Evolutionary conservation across 352 stramenopile species (phyloP), one percentile per base, ranked within the genome.

Genomic region (Albugo candida): DNA sequence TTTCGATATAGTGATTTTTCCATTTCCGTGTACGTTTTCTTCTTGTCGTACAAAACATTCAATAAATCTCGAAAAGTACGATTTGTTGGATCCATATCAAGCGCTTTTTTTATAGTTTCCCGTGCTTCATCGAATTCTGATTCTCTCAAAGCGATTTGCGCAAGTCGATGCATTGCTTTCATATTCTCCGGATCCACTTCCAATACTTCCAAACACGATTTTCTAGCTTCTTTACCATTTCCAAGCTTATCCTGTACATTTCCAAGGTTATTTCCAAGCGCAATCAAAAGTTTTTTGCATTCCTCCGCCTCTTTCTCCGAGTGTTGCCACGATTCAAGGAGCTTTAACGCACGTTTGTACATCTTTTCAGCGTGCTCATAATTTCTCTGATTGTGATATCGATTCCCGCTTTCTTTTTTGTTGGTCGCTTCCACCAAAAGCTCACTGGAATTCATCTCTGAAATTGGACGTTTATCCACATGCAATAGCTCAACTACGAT

Each of bases 351-450:
- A 36, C 68, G 64, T 57, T 88, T 88, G 65, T 88, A 88, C 21
- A 84, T 58, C 54, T 84, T 83, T 34, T 70, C 72, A 1, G 76
- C 76, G 51, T 85, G 74, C 41, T 84, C 70, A 50, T 83, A 84
- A 54, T 88, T 85, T n/a, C 77, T 68, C 46, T 83, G 67, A 41
- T 70, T 66, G 57, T 75, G 85, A 51, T 79, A 88, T 20, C 72
- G 65, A 54, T 88, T 88, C 37, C 76, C 76, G 45, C 68, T 84
- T 48, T 81, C 69, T 51, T 88, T 88, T 56, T 88, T 88, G 59
- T 84, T 80, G 36, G 59, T 71, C 16, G 76, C 76, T 45, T 88
- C 76, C 0, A 65, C 57, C 18, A 88, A 65, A 11, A 88, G 64
- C 58, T 88, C 72, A 14, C 61, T 64, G 11, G 74, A 83, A 36